Percentiles rank a stretch among this genome's conserved stretches.
Conservation (phyloP, 495 filamentous ascomycete genomes). For the Penicillium salamii region DNA sequence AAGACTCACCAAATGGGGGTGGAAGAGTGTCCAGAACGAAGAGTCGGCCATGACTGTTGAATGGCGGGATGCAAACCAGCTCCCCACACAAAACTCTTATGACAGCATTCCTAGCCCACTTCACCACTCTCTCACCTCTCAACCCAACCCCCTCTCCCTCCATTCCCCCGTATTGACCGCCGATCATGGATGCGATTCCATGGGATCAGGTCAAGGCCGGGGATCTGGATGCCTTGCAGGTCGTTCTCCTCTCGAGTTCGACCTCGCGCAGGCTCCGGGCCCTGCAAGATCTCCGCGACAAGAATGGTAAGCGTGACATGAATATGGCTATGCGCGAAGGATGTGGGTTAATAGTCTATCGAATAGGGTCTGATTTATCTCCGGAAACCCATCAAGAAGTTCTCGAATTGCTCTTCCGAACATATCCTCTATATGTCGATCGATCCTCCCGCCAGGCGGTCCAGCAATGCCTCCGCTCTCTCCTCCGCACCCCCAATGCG, state of each 20-base stretch:
- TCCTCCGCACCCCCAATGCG: slow-evolving; percentile 54
- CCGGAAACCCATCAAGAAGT: slow-evolving; percentile 39
- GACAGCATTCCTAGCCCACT: slow-evolving; percentile 41
- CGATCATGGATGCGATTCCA: slow-evolving; percentile 48
- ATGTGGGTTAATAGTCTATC: slow-evolving; percentile 10
- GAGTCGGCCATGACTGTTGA: slow-evolving; percentile 18
- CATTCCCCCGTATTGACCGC: slow-evolving; percentile 29
- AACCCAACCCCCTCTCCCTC: slow-evolving; percentile 17
- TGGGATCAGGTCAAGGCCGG: slow-evolving; percentile 49
- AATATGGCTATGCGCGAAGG: not conserved
- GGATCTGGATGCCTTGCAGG: slow-evolving; percentile 44
- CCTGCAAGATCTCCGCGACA: slow-evolving; percentile 49
- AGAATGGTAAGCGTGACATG: slow-evolving; percentile 33
- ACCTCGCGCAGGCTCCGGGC: slow-evolving; percentile 45
- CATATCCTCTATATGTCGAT: slow-evolving; percentile 84
- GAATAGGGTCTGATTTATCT: slow-evolving; percentile 33
- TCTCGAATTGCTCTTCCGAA: slow-evolving; percentile 73
- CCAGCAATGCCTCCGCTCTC: slow-evolving; percentile 65
- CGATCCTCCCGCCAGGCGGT: slow-evolving; percentile 77
- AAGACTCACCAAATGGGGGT: slow-evolving; percentile 9
- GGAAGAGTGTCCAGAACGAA: slow-evolving; percentile 13
- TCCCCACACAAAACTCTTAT: slow-evolving; percentile 46
- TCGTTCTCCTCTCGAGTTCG: slow-evolving; percentile 48
- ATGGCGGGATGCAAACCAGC: slow-evolving; percentile 17
- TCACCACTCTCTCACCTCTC: slow-evolving; percentile 14